Base-by-base conservation (phyloP, 257 asterid species). In the Phtheirospermum japonicum region DNA sequence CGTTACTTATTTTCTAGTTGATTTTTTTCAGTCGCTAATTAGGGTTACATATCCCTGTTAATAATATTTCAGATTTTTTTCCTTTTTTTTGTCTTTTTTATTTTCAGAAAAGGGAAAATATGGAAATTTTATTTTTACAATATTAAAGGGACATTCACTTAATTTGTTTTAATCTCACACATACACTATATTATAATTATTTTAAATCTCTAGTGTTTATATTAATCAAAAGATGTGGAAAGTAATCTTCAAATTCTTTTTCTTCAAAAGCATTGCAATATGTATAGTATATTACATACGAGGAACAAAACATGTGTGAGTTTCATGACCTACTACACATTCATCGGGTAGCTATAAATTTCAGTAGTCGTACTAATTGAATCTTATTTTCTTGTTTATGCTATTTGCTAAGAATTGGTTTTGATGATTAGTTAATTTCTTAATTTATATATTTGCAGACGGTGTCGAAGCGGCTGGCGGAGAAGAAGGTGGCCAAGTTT, bases 401-500 rank as follows among this genome's bases (percentile, higher is more conserved):
- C 11, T 40, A 2, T 40, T 6, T 36, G 1, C 1, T 1, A 36
- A 36, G 11, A 36, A 9, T 2, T 40, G 2, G 48, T 40, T 40
- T 33, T 33, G 39, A 33, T 23, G 28, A 23, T 23, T 1, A 36
- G 4, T 36, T 36, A 6, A 36, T 36, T 2, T 36, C 42, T 36
- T 6, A 46, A 13, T 48, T 14, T 0, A 6, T 14, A 4, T 5
- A 1, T 4, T 17, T 1, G 71, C 76, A 87, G 97, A 90, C 96
- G 0, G 90, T 84, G 63, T 87, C 97, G 8, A 90, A 82, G 75
- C 70, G 97, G 52, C 64, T 87, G 57, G 82, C 96, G 31, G 87
- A 77, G 72, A 85, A 83, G 79, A 90, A 87, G 72, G 80, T 85
- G 56, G 96, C 95, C 0, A 87, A 81, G 76, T 90, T 90, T 70